These are phyloP conservation scores for Oropetium thomaeum DNA, from an alignment of 176 grass and related monocot species.

Conservation along the genomic window DNA sequence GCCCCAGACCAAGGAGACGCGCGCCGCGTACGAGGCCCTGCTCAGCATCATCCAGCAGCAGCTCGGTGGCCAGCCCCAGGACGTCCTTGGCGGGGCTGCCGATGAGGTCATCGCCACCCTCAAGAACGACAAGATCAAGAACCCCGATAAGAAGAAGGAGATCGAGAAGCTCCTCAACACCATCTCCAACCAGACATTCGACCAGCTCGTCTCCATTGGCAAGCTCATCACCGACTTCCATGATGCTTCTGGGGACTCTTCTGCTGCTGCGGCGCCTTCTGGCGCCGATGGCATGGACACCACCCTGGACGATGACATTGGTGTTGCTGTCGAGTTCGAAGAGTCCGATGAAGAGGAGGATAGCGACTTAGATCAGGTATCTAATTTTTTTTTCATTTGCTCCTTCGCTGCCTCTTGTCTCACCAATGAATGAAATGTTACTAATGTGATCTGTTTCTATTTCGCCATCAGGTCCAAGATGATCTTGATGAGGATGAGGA, in stretches of 20 bases:
- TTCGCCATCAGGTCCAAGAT: constrained; percentile 84
- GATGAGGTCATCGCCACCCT: constrained; percentile 77
- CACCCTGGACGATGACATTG: constrained; percentile 70
- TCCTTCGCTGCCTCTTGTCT: neutral
- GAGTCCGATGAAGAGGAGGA: constrained; percentile 86
- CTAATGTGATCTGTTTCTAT: neutral
- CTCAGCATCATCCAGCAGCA: constrained; percentile 86
- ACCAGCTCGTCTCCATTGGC: constrained; percentile 80
- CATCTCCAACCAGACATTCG: constrained; percentile 70
- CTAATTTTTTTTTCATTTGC: neutral
- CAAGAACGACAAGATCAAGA: constrained; percentile 84
- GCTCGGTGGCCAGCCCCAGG: constrained; percentile 72
- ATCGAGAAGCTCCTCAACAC: constrained; percentile 86
- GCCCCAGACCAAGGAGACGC: constrained; percentile 97
- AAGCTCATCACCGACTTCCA: constrained; percentile 83
- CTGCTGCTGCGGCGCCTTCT: neutral
- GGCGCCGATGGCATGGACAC: constrained; percentile 42
- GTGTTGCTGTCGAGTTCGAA: constrained; percentile 91
- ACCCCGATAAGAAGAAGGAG: constrained; percentile 89
- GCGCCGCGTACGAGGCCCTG: constrained; percentile 80
- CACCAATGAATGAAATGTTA: neutral
- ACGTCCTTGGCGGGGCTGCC: constrained; percentile 59
- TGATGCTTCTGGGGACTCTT: constrained; percentile 38
- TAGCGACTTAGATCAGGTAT: constrained; percentile 85
- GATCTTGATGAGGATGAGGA: constrained; percentile 86